Base-by-base conservation (phyloP, 2,329 filamentous ascomycete species). In the Meredithiella fracta region DNA sequence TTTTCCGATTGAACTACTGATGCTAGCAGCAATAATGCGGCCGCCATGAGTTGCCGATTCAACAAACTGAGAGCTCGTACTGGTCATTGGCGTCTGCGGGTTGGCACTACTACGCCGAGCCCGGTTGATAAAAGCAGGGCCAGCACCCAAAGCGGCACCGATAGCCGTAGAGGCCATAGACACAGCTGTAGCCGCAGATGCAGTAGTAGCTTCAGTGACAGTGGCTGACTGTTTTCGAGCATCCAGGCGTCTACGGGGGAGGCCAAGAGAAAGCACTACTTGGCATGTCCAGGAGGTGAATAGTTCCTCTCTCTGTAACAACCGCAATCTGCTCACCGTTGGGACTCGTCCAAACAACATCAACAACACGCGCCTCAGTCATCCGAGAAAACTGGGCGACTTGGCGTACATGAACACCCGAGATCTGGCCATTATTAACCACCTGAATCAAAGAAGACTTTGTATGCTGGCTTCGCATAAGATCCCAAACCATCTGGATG, bases 281-380 rank as follows among this genome's bases (percentile, higher is more conserved):
- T 7, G 89, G 88, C 67, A 97, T 79, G 61, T 95, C 86, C 61
- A 95, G 83, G 47, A 97, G 78, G 68, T 98, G 92, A 9, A 96
- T 82, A 7, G 92, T 98, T n/a, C 91, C 89, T 62, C 90, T 86
- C 64, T 94, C 88, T 0, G 92, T 97, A 25, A 96, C 81, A 70
- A 98, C 82, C 1, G 90, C 91, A 40, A 94, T 71, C 58, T 86
- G 83, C 65, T 94, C 86, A 22, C 86, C 87, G 56, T 83, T 82
- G 2, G 86, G 86, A 55, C 79, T 77, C 1, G 85, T 84, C 92
- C 92, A 98, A 2, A 82, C 80, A 44, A 95, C 86, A 64, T 96
- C 91, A 22, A 96, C 79, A 56, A 97, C 87, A 55, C 86, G 85
- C 2, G 92, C 88, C 51, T 91, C 85, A 1, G 91, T 97, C 78